Base-by-base conservation (phyloP, 176 grass and related monocot species). In the Neostapfia colusana region DNA sequence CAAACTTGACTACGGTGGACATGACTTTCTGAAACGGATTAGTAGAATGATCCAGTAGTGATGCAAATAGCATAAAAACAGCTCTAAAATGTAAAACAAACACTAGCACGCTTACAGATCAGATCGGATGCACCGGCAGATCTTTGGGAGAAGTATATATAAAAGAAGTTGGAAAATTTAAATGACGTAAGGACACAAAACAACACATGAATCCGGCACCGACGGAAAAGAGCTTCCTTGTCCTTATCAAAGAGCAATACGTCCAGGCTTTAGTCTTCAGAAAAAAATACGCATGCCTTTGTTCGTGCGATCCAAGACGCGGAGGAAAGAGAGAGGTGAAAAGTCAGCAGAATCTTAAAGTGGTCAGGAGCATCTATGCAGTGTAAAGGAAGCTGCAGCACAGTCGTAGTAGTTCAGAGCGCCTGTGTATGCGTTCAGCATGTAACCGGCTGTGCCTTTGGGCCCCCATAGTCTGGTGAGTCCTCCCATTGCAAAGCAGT, bases 211-310 rank as follows among this genome's bases (percentile, higher is more conserved):
- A 17, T 40, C 13, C 40, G 7, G 67, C 14, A 51, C 42, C 49
- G 12, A 81, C n/a, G 57, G 36, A 65, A 65, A 74, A 74, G 24
- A 14, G 59, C 45, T 65, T 39, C 17, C 10, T 74, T 44, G 80
- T 74, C 80, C 59, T 66, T 66, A 44, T 56, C 62, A 82, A 67
- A 53, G 48, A 75, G 45, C 71, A 36, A 50, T 45, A 57, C 34
- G 36, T 9, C 0, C 46, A 57, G 41, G 70, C 70, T 75, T 75
- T 77, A 45, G 45, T 38, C 74, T 77, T 64, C 2, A 8, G 16
- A 31, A 31, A 21, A 75, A 54, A 44, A n/a, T 12, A 73, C 11
- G 45, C 58, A 1, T 4, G 38, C 46, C 39, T 74, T 82, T 82
- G 61, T 21, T 58, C 71, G 43, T 82, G 44, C 44, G 59, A 82